Evolutionary conservation across 2,329 filamentous ascomycete species (phyloP).

Genomic region (Venturia asperata): DNA sequence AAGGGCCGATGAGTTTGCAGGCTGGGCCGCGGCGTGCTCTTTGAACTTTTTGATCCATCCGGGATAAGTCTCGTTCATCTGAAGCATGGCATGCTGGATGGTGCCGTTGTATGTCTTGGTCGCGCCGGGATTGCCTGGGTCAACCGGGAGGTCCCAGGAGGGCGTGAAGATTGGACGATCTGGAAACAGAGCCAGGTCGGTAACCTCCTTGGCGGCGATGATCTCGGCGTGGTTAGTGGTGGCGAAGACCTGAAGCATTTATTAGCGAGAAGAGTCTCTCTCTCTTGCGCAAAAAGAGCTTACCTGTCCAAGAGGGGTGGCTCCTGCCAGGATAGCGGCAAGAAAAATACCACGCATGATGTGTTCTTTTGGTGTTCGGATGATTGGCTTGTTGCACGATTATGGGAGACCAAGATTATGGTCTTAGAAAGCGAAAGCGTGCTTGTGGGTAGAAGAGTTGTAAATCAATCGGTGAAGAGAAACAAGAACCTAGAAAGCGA

Average conservation of each 20-base stretch:
- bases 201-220: not conserved
- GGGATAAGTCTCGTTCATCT: not conserved
- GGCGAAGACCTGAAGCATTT: not conserved
- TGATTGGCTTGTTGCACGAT: not conserved
- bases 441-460: not conserved
- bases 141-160: not conserved
- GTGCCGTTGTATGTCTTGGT: not conserved
- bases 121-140: not conserved
- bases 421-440: not conserved
- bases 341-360: not conserved
- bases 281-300: not conserved
- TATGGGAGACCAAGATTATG: not conserved
- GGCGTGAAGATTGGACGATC: not conserved
- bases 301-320: not conserved
- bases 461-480: not conserved
- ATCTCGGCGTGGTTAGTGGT: not conserved
- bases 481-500: not conserved
- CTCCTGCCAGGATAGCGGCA: not conserved
- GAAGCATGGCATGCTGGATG: constrained; percentile 1
- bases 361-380: not conserved
- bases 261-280: not conserved
- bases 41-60: not conserved
- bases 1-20: not conserved
- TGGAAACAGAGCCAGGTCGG: not conserved
- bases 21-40: not conserved